Evolutionary conservation across 257 asterid species (phyloP).

Genomic region (Craterostigma plantagineum): DNA sequence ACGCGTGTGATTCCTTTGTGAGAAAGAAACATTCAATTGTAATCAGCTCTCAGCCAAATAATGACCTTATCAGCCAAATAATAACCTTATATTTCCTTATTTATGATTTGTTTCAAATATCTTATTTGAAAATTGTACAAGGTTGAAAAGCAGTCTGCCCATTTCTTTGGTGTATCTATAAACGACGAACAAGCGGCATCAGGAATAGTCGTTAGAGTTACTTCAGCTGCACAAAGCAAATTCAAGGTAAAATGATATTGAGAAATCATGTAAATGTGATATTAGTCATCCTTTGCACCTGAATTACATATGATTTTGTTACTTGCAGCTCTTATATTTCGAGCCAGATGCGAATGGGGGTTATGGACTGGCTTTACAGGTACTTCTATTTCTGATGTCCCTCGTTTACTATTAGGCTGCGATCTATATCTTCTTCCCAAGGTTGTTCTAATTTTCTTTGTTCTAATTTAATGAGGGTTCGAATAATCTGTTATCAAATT

Average conservation of each 20-base stretch:
- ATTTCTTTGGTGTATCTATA: conserved; percentile 90
- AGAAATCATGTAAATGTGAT: too few species aligned
- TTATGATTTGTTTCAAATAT: conserved; percentile 7
- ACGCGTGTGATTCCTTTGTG: too few species aligned
- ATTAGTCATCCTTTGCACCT: too few species aligned
- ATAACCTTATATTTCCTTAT: background rate
- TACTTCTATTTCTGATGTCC: conserved; percentile 8
- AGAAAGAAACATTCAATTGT: too few species aligned
- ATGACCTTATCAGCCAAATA: too few species aligned
- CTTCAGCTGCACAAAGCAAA: conserved; percentile 95
- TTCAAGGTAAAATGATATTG: conserved; percentile 40
- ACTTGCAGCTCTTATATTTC: conserved; percentile 46
- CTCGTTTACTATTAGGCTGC: background rate
- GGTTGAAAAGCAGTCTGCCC: conserved; percentile 98
- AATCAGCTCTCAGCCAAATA: too few species aligned
- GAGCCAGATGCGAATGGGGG: conserved; percentile 92
- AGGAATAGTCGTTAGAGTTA: conserved; percentile 86
- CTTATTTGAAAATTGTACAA: conserved; percentile 12
- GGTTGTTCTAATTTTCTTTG: too few species aligned
- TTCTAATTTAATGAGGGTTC: too few species aligned
- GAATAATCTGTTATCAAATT: too few species aligned
- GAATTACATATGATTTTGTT: too few species aligned
- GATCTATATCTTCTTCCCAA: too few species aligned
- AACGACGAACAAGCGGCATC: conserved; percentile 88
- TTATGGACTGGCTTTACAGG: conserved; percentile 97